Conservation (phyloP, 495 filamentous ascomycete genomes). For the Annulohypoxylon maeteangense region DNA sequence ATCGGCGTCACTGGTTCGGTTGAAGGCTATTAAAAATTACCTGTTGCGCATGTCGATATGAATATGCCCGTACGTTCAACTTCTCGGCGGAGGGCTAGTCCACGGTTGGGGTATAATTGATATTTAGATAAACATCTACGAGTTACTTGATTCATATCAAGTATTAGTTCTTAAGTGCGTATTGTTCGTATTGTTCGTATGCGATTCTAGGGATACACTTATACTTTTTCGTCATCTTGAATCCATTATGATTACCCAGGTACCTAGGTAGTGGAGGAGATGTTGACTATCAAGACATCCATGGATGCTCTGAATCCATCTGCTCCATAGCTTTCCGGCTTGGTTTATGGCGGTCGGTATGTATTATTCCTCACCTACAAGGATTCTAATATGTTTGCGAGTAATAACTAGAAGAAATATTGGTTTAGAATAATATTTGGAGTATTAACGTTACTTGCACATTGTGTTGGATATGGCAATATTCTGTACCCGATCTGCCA, state of each 20-base stretch:
- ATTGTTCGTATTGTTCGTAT: neutral
- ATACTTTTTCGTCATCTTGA: neutral
- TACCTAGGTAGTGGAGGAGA: too few relatives aligned
- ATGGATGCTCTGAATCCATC: too few relatives aligned
- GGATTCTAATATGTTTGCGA: too few relatives aligned
- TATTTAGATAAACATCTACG: neutral
- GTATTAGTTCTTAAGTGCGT: neutral
- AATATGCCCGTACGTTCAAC: neutral
- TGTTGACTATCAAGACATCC: too few relatives aligned
- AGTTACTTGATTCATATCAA: neutral
- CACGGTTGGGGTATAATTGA: neutral
- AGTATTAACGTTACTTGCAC: too few relatives aligned
- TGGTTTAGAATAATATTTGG: too few relatives aligned
- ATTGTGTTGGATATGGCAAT: too few relatives aligned
- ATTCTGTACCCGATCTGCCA: neutral
- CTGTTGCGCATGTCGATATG: neutral
- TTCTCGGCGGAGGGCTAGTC: neutral
- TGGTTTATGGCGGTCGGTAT: too few relatives aligned
- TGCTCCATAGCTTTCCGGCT: too few relatives aligned
- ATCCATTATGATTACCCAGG: too few relatives aligned
- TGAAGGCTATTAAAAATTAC: neutral
- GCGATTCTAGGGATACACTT: neutral
- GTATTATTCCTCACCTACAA: too few relatives aligned
- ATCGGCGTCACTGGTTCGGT: neutral
- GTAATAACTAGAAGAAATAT: too few relatives aligned